Base-by-base conservation (phyloP, 345 rosid species). In the Psidium friedrichsthalianum region DNA sequence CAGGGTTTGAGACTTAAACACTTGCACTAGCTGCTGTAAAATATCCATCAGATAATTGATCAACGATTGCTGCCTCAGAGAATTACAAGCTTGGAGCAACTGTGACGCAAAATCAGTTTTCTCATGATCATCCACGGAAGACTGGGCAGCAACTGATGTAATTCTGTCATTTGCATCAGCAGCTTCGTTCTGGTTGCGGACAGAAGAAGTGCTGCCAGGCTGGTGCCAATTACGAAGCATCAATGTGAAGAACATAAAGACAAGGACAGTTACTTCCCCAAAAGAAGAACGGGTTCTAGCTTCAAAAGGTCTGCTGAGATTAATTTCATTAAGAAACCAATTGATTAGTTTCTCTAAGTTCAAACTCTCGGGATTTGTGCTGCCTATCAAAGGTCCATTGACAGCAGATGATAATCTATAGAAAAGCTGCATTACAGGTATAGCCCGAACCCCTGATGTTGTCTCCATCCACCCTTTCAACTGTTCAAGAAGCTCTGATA, bases 191-290 rank as follows among this genome's bases (percentile, higher is more conserved):
- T 92, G 83, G 88, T 90, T 93, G 80, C 91, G 84, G 83, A 85
- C 83, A 89, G 93, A 88, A 87, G 90, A 76, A 89, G 94, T 98
- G 84, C 91, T 92, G 74, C 98, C 99, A 86, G 99, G 99, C 87
- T 96, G 99, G 85, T 97, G 98, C 99, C 99, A 97, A 87, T 96
- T 97, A 84, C 99, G 96, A 80, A 97, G 98, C 99, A 97, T 97
- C 94, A 97, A 90, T 84, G 99, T 97, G 92, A 96, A 95, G 90
- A 97, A 97, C 99, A 96, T 96, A 89, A 97, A 97, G 85, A 97
- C 94, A 89, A 97, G 94, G 83, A 97, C 96, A 22, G 94, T 93
- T 86, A 96, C 94, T 90, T 95, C 99, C 82, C 99, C 99, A 85
- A 95, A 95, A 85, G 94, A 91, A 86, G 99, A 91, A 55, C 95